Evolutionary conservation across 257 asterid species (phyloP), one percentile per base, ranked within the genome.

Genomic region (Hygrophila difformis): DNA sequence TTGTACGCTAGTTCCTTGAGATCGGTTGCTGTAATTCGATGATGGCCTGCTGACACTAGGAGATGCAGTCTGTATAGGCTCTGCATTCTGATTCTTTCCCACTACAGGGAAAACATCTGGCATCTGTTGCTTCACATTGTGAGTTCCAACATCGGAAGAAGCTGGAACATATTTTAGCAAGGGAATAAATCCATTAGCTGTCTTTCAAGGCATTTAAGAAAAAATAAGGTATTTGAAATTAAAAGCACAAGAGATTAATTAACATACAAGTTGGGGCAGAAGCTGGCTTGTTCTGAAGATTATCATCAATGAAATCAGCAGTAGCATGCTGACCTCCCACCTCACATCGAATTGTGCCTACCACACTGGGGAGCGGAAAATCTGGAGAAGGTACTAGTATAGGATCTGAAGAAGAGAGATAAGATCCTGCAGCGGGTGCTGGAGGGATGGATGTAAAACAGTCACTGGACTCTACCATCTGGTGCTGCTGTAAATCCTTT

Each of bases 21-120:
- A 55, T 24, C 74, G 65, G 57, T 54, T 69, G 61, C 53, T 70
- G 65, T 59, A 66, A 39, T 61, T 72, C 35, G 81, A 69, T 6
- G 84, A 64, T n/a, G 81, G 81, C 64, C 78, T 57, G 42, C 71
- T 64, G 44, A 56, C 60, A 34, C 77, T 38, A 53, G 68, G 63
- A 35, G 80, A 47, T 34, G 59, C 44, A 54, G 36, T 39, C 51
- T 52, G 76, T 2, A 49, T 52, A 61, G 64, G 66, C 55, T 69
- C 93, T 38, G 41, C 46, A 37, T 38, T 78, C 49, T 68, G 77
- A 74, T 64, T 71, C 66, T 71, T 71, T 63, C 55, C 77, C 38
- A 37, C 44, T 29, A 36, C 70, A 39, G 57, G 68, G 52, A 55
- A 35, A 31, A 63, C 64, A 68, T 58, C 55, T 19, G 72, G 58